Conservation (phyloP, 768 basidiomycete species). For the Nevesoporus exiguus region DNA sequence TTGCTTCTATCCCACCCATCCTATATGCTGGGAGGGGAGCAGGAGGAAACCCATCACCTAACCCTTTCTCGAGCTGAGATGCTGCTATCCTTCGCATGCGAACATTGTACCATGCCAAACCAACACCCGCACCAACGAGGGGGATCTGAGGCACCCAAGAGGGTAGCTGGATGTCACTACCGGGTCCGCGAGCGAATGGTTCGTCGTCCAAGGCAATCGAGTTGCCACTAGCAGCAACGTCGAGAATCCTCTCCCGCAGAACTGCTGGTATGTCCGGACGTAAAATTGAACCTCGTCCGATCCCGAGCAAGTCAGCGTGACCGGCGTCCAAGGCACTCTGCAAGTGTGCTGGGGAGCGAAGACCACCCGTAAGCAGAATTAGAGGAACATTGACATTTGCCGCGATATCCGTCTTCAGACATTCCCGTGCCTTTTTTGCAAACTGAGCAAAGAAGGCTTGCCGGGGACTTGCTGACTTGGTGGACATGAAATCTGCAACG, state of each 20-base stretch:
- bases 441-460: conserved; percentile 76
- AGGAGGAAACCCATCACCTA: background rate
- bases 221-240: background rate
- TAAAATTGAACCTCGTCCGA: conserved; percentile 65
- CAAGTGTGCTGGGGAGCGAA: conserved; percentile 58
- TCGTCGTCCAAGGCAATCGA: conserved; percentile 20
- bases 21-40: conserved; percentile 20
- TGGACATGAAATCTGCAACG: conserved; percentile 42
- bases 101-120: conserved; percentile 65
- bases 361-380: conserved; percentile 79
- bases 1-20: conserved; percentile 35
- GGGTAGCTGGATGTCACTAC: conserved; percentile 19
- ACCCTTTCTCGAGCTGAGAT: conserved; percentile 5
- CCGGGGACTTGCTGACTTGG: conserved; percentile 34
- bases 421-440: conserved; percentile 50
- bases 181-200: conserved; percentile 42
- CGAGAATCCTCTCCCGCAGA: conserved; percentile 25
- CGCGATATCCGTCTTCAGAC: conserved; percentile 36
- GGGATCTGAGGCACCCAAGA: conserved; percentile 44
- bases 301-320: conserved; percentile 73
- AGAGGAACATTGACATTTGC: conserved; percentile 42
- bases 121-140: conserved; percentile 62
- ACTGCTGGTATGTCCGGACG: conserved; percentile 56
- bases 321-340: conserved; percentile 46
- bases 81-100: conserved; percentile 51